Evolutionary conservation across 208 protist species (phyloP).

Genomic region (Leishmania aethiopica): DNA sequence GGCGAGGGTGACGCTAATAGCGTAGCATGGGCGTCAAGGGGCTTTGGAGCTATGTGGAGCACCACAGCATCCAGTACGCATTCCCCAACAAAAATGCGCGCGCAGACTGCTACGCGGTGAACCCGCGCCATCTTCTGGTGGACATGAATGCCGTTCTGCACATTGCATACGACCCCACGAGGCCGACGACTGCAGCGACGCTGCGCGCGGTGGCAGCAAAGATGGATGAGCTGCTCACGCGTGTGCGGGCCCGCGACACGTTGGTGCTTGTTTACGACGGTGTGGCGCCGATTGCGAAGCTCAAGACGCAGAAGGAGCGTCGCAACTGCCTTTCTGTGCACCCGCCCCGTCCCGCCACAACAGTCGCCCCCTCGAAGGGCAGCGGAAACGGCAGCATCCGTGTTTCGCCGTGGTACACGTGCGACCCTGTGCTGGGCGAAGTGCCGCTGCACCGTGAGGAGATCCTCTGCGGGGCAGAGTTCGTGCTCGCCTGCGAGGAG

Average conservation of each 20-base stretch:
- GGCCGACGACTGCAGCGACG: conserved; percentile 39
- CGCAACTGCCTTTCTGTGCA: conserved; percentile 29
- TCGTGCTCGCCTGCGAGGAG: conserved; percentile 77
- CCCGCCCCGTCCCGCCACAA: conserved; percentile 12
- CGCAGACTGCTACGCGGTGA: conserved; percentile 31
- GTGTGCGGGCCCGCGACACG: conserved; percentile 40
- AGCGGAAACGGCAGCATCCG: not conserved
- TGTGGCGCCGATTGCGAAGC: conserved; percentile 70
- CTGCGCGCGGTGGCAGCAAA: conserved; percentile 37
- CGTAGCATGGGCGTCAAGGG: conserved; percentile 72
- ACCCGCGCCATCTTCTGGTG: conserved; percentile 67
- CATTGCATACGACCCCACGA: conserved; percentile 30
- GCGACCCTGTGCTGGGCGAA: conserved; percentile 41
- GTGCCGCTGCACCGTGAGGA: conserved; percentile 61
- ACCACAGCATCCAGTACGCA: conserved; percentile 52
- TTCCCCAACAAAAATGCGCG: conserved; percentile 27
- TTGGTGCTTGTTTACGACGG: conserved; percentile 83
- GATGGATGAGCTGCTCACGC: conserved; percentile 44
- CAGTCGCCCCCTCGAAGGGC: too few species aligned
- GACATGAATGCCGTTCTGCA: conserved; percentile 91
- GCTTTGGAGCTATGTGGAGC: conserved; percentile 74
- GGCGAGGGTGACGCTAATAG: not conserved
- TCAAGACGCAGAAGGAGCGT: conserved; percentile 68
- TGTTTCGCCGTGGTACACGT: conserved; percentile 38
- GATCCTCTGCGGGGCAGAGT: conserved; percentile 71